phyloP scores from a whole-genome alignment of 2,329 filamentous ascomycete species.

The Aspergillus tubingensis region DNA sequence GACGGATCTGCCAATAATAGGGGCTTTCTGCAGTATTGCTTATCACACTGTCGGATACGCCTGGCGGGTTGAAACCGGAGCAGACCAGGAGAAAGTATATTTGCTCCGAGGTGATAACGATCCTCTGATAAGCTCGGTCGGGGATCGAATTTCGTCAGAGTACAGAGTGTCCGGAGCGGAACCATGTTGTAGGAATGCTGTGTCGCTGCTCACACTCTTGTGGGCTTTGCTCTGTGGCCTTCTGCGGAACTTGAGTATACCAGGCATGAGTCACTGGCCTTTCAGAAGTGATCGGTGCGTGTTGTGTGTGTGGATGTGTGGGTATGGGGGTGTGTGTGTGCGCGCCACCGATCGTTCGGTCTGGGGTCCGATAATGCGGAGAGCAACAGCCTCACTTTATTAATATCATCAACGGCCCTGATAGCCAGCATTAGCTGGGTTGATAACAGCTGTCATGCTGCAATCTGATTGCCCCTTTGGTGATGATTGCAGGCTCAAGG shows the following conservation, averaged over 20 bases:
- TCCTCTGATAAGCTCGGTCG: not conserved
- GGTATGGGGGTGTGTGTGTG: not conserved
- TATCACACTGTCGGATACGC: not conserved
- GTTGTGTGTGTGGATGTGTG: not conserved
- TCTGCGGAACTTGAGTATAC: not conserved
- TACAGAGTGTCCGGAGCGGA: not conserved
- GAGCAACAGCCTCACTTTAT: not conserved
- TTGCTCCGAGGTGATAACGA: not conserved
- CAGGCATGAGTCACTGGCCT: not conserved
- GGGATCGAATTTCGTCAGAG: not conserved
- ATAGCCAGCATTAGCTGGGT: not conserved
- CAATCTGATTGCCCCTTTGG: not conserved
- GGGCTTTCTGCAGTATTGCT: not conserved
- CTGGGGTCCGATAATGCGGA: slow-evolving; percentile 1
- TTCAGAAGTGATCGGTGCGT: not conserved
- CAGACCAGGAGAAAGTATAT: not conserved
- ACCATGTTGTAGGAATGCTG: not conserved
- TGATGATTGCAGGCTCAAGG: not conserved
- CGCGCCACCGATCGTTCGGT: not conserved
- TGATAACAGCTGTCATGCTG: not conserved
- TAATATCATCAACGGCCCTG: not conserved
- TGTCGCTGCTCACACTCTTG: not conserved
- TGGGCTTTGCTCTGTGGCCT: not conserved
- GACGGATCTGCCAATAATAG: not conserved
- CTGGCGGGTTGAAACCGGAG: not conserved